Base-by-base conservation (phyloP, 1,139 yeast species). In the Sugiyamaella pinicola region DNA sequence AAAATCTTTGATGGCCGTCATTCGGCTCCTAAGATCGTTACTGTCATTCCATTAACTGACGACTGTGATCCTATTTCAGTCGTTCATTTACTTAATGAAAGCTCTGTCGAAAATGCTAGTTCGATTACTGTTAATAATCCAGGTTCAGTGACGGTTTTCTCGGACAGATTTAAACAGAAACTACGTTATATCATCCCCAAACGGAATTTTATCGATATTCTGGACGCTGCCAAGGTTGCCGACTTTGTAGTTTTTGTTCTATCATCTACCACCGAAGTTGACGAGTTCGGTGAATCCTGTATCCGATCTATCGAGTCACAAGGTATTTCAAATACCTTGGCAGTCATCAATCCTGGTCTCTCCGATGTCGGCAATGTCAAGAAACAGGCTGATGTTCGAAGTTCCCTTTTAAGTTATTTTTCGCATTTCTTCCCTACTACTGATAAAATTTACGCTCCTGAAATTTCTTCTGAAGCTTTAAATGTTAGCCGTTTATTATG, bases 391-490 rank as follows among this genome's bases (percentile, higher is more conserved):
- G 96, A 87, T 63, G 80, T 89, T 26, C 80, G 87, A 64, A 87
- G 82, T 66, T 90, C 98, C 2, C 76, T 95, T 61, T 81, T 84
- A 51, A 86, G 96, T 52, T 91, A 79, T 70, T 89, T 89, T 72
- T 77, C 76, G 55, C 97, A 93, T 74, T 95, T 93, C 74, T 95
- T 93, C 76, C 96, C 98, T 7, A 79, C 80, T 35, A 86, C 83
- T 60, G 96, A 88, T 37, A 86, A 84, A 68, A 73, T 93, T 28
- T 91, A 75, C 71, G 83, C 87, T 42, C 70, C 89, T 53, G 96
- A 89, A 62, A 74, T 72, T 45, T 73, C 76, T 17, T 75, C 87
- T 2, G 99, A 93, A 60, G 78, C 87, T 19, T 61, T 79, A 29
- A 87, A 86, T 64, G 83, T 90, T 51, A 75, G 87, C 37, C 80